Evolutionary conservation across 192 early-diverging fungal species (phyloP).

Genomic region (Chytriomyces sp.): DNA sequence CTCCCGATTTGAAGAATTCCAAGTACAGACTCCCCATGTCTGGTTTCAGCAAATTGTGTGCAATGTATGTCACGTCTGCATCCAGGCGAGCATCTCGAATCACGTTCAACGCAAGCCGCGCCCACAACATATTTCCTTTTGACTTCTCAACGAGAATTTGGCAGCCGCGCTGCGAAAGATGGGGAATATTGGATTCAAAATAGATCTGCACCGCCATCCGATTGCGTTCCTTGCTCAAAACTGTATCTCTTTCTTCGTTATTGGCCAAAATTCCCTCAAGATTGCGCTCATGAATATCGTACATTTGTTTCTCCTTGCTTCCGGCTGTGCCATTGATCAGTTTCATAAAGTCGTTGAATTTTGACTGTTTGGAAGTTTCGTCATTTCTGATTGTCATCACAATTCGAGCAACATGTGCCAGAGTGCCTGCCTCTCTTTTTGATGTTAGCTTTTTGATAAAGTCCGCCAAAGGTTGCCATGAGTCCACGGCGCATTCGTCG

Average conservation of each 20-base stretch:
- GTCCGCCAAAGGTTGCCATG: background rate
- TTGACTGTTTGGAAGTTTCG: no score
- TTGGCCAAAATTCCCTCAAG: no score
- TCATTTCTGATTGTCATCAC: no score
- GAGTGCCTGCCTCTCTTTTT: no score
- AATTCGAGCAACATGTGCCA: no score
- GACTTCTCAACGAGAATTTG: background rate
- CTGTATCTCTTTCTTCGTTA: no score
- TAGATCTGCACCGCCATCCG: background rate
- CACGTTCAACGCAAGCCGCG: background rate
- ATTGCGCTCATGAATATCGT: no score
- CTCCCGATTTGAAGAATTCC: background rate
- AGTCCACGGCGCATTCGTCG: background rate
- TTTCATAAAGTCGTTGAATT: no score
- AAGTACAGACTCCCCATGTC: background rate
- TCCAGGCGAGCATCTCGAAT: background rate
- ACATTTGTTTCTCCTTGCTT: no score
- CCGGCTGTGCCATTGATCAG: no score
- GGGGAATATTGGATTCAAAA: slow-evolving; percentile 3
- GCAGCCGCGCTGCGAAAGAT: background rate
- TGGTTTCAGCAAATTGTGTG: background rate
- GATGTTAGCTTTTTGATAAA: slow-evolving; percentile 4
- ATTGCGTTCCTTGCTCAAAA: no score
- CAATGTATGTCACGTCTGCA: slow-evolving; percentile 3
- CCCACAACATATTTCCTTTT: background rate